phyloP scores from a whole-genome alignment of 2,329 filamentous ascomycete species.

The Hyphodiscus sp. region DNA sequence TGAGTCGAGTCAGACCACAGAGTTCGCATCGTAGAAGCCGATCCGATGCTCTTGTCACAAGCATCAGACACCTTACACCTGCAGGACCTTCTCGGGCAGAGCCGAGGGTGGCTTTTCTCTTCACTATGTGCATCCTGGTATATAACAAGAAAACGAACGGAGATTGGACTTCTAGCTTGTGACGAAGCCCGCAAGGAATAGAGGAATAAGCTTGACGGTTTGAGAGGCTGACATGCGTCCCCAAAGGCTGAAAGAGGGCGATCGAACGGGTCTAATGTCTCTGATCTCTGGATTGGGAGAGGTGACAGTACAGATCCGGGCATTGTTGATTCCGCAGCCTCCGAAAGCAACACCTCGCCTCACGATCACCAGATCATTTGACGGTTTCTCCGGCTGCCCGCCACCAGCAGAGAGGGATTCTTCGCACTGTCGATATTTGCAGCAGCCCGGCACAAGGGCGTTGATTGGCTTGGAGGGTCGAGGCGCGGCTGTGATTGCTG shows the following conservation, averaged over 20 bases:
- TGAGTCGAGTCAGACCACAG: not conserved
- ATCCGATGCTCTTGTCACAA: not conserved
- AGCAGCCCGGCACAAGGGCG: no score
- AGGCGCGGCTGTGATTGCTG: no score
- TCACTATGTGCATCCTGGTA: not conserved
- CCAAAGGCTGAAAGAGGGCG: not conserved
- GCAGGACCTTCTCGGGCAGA: not conserved
- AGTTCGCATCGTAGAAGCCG: not conserved
- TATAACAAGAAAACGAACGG: not conserved
- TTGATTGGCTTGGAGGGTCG: no score
- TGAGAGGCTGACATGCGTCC: not conserved
- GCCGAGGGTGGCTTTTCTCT: not conserved
- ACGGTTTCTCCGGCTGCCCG: no score
- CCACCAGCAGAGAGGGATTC: no score
- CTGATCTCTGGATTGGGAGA: not conserved
- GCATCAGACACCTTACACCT: not conserved
- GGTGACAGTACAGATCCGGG: no score
- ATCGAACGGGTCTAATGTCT: not conserved
- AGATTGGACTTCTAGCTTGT: constrained; percentile 5
- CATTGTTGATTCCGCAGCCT: no score
- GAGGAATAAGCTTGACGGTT: not conserved
- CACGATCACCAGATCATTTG: no score
- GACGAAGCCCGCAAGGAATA: not conserved
- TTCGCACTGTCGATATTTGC: no score
- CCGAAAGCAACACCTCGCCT: no score